Percentiles rank a stretch among this genome's conserved stretches.
Conservation (phyloP, 495 filamentous ascomycete species). For the Geopyxis carbonaria region DNA sequence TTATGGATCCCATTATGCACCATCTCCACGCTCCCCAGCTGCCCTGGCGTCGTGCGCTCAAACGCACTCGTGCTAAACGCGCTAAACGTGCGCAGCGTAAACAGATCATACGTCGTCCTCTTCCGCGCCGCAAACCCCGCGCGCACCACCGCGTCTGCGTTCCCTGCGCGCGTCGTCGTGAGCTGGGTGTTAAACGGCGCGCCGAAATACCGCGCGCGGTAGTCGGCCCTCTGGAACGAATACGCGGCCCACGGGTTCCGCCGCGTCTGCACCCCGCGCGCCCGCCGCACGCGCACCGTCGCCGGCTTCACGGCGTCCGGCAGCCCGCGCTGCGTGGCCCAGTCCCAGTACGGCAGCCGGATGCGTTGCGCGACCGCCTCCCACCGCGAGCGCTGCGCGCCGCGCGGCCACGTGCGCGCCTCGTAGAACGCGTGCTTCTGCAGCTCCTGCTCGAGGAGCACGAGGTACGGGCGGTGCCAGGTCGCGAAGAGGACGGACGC, state of each 20-base stretch:
- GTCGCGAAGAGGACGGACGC: slow-evolving; percentile 47
- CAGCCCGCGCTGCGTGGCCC: slow-evolving; percentile 13
- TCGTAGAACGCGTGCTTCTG: slow-evolving; percentile 15
- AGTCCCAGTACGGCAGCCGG: slow-evolving; percentile 26
- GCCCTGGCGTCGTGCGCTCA: slow-evolving; percentile 8
- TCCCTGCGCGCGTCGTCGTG: no score
- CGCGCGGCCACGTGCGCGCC: slow-evolving; percentile 17
- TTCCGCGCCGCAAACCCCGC: slow-evolving; percentile 16
- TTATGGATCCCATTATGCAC: slow-evolving; percentile 18
- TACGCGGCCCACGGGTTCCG: slow-evolving; percentile 47
- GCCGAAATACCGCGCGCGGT: slow-evolving; percentile 10
- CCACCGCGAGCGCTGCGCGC: slow-evolving; percentile 8
- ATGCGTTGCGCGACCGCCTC: slow-evolving; percentile 1
- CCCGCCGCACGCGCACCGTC: slow-evolving; percentile 6
- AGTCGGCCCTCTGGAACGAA: slow-evolving; percentile 29
- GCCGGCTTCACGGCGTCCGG: slow-evolving; percentile 5
- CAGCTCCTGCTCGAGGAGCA: slow-evolving; percentile 37
- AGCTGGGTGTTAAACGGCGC: no score
- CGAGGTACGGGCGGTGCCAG: slow-evolving; percentile 58
- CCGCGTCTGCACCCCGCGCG: slow-evolving; percentile 28
- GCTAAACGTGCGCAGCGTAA: slow-evolving; percentile 16
- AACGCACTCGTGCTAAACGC: slow-evolving; percentile 11
- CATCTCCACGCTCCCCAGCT: slow-evolving; percentile 14
- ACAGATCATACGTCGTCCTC: slow-evolving; percentile 18
- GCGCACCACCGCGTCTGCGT: slow-evolving; percentile 9